Evolutionary conservation across 768 basidiomycete genomes (phyloP).

Genomic region (Termitomyces sp.): DNA sequence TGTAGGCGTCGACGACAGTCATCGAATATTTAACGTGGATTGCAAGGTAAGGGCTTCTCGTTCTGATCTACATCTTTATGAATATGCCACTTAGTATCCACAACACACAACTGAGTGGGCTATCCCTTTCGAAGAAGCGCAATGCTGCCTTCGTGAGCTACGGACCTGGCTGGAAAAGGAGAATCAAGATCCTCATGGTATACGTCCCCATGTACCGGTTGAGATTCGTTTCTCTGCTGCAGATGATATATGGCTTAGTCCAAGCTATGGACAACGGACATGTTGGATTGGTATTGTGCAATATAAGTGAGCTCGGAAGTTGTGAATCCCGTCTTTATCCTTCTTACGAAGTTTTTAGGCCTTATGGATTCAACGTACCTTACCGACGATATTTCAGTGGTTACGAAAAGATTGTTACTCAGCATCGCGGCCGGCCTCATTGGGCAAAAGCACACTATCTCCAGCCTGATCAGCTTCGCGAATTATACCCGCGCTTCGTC

Average conservation of each 20-base stretch:
- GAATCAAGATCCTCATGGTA: slow-evolving; percentile 58
- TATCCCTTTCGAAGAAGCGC: slow-evolving; percentile 66
- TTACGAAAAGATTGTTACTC: slow-evolving; percentile 68
- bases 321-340: slow-evolving; percentile 1
- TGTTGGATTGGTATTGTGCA: slow-evolving; percentile 99
- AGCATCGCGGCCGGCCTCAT: slow-evolving; percentile 81
- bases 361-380: slow-evolving; percentile 78
- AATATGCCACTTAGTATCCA: slow-evolving; percentile 48
- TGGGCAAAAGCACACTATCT: slow-evolving; percentile 93
- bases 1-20: slow-evolving; percentile 69
- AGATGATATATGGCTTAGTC: slow-evolving; percentile 95
- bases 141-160: slow-evolving; percentile 66
- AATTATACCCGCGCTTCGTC: slow-evolving; percentile 76
- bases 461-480: slow-evolving; percentile 53
- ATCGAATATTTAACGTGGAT: slow-evolving; percentile 88
- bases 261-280: slow-evolving; percentile 70
- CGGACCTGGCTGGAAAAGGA: slow-evolving; percentile 68
- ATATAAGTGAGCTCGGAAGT: slow-evolving; percentile 67
- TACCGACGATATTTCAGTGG: slow-evolving; percentile 73
- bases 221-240: slow-evolving; percentile 85
- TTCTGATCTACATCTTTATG: background rate
- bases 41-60: slow-evolving; percentile 60
- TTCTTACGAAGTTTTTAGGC: slow-evolving; percentile 38
- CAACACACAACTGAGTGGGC: slow-evolving; percentile 98
- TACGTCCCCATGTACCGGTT: slow-evolving; percentile 87